phyloP scores from a whole-genome alignment of 2,329 filamentous ascomycete species.

The Exophiala lecanii-corni region DNA sequence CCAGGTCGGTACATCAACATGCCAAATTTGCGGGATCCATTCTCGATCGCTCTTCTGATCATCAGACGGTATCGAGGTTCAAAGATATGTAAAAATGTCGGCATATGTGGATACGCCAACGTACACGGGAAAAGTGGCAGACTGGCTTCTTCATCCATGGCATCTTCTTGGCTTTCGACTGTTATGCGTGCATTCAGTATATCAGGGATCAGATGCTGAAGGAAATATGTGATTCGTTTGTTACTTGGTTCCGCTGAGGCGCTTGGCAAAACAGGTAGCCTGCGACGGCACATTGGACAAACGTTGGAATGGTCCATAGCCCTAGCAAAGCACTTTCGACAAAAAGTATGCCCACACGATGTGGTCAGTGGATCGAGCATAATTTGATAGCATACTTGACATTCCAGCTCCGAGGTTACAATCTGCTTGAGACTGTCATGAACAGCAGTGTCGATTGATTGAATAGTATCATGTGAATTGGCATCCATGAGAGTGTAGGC shows the following conservation, averaged over 20 bases:
- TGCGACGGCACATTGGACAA: conserved; percentile 75
- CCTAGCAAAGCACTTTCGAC: conserved; percentile 70
- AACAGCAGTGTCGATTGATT: conserved; percentile 45
- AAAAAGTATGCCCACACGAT: conserved; percentile 84
- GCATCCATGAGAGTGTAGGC: conserved; percentile 38
- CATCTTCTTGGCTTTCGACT: conserved; percentile 54
- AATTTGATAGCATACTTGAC: conserved; percentile 79
- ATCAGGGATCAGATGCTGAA: conserved; percentile 65
- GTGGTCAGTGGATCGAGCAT: conserved; percentile 81
- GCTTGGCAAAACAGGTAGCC: conserved; percentile 51
- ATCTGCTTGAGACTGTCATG: conserved; percentile 58
- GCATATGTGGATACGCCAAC: conserved; percentile 74
- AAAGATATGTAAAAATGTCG: conserved; percentile 84
- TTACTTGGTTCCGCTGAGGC: conserved; percentile 55
- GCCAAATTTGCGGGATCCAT: conserved; percentile 68
- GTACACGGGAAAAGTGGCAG: conserved; percentile 78
- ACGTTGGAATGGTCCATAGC: conserved; percentile 71
- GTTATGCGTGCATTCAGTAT: conserved; percentile 56
- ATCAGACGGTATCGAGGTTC: conserved; percentile 89
- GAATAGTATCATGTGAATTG: conserved; percentile 26
- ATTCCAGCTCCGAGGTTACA: conserved; percentile 70
- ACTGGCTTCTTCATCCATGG: conserved; percentile 52
- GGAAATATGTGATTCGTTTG: conserved; percentile 56
- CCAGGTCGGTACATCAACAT: conserved; percentile 70
- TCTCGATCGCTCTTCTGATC: conserved; percentile 71